These are phyloP conservation scores for Rhodotorula sp. DNA, from an alignment of 1,284 basidiomycete species.

Conservation along the genomic window DNA sequence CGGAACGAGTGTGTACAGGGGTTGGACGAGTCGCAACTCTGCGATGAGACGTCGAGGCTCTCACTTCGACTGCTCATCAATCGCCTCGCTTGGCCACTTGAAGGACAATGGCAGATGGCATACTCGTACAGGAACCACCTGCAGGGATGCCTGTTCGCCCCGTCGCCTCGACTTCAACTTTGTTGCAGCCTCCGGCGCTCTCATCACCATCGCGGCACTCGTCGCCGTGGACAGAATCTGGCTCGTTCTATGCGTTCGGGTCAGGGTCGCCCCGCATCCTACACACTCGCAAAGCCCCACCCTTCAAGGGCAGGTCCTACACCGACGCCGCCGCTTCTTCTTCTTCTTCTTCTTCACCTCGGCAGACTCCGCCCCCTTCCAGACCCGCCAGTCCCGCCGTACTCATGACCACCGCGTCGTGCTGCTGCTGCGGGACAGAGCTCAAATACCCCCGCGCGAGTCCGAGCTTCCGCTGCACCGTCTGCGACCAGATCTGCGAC, in stretches of 20 bases:
- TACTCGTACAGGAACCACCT: not conserved
- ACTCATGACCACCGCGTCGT: conserved; percentile 10
- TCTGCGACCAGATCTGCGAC: conserved; percentile 21
- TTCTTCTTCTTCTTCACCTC: not conserved
- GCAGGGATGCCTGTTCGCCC: not conserved
- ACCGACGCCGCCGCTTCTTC: not conserved
- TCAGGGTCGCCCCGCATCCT: conserved; percentile 16
- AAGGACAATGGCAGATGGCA: not conserved
- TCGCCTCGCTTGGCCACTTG: not conserved
- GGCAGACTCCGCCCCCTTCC: not conserved
- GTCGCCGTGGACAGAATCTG: not conserved
- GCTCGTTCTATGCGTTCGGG: conserved; percentile 25
- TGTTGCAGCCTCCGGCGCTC: not conserved
- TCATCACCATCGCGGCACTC: too few species aligned
- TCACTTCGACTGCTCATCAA: too few species aligned
- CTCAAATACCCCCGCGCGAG: conserved; percentile 19
- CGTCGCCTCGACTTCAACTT: not conserved
- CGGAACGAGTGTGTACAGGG: too few species aligned
- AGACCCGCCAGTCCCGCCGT: conserved; percentile 4
- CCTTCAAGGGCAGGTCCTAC: conserved; percentile 16
- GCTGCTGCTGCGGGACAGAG: conserved; percentile 28
- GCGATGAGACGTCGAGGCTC: too few species aligned
- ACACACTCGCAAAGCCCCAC: conserved; percentile 11
- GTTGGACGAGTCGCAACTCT: too few species aligned
- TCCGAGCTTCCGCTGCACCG: conserved; percentile 14